phyloP scores from a whole-genome alignment of 2,329 filamentous ascomycete genomes.

The Dactylellina parvicollis region DNA sequence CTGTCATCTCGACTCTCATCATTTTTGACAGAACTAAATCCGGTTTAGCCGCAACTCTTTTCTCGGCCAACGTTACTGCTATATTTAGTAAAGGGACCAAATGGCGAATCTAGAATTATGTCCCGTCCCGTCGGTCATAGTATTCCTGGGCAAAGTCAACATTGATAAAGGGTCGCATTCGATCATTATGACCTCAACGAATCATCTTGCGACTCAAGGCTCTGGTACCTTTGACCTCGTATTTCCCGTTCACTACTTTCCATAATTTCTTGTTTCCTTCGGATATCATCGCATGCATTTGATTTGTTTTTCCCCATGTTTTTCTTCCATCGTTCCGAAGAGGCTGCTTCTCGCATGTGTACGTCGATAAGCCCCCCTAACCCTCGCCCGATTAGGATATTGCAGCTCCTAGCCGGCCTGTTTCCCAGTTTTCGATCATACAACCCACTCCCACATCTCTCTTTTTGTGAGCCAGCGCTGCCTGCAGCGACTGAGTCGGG shows the following conservation, averaged over 20 bases:
- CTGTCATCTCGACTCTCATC: conserved; percentile 5
- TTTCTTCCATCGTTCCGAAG: conserved; percentile 11
- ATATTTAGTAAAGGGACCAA: conserved; percentile 34
- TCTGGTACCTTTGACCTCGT: conserved; percentile 23
- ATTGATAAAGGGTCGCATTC: neutral
- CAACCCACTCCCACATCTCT: neutral
- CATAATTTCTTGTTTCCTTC: conserved; percentile 37
- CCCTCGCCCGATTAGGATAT: conserved; percentile 22
- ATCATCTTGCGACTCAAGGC: conserved; percentile 17
- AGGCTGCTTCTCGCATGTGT: conserved; percentile 23
- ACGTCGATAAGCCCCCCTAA: conserved; percentile 30
- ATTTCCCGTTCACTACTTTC: conserved; percentile 9
- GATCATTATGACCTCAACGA: conserved; percentile 15
- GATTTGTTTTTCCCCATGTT: conserved; percentile 8
- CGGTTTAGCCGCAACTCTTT: conserved; percentile 29
- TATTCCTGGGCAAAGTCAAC: neutral
- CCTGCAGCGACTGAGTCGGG: conserved; percentile 11
- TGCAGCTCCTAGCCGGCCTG: neutral
- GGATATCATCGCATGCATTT: conserved; percentile 16
- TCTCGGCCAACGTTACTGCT: conserved; percentile 31
- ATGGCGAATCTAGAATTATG: conserved; percentile 6
- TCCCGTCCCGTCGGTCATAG: neutral
- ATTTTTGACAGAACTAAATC: conserved; percentile 17
- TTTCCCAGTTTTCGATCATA: conserved; percentile 5
- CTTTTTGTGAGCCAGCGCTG: neutral